Conservation (phyloP, 306 rosid genomes). For the Carpinus fangiana region DNA sequence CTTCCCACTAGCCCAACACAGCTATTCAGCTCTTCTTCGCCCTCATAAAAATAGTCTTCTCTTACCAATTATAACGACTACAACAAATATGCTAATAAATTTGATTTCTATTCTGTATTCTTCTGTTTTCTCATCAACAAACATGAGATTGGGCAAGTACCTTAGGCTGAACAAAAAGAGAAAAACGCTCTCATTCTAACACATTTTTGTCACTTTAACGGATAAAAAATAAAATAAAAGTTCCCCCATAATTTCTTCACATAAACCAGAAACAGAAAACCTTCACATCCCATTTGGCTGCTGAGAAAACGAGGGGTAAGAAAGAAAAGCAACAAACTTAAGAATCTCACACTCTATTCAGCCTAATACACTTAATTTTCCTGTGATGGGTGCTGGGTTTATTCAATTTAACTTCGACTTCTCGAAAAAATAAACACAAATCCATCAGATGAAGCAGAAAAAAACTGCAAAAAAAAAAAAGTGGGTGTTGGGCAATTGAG, state of each 20-base stretch:
- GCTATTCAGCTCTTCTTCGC: background rate
- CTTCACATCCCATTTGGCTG: background rate
- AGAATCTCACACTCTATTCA: background rate
- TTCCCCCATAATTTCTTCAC: background rate
- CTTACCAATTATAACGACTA: background rate
- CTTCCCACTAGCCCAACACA: background rate
- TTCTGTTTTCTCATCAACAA: background rate
- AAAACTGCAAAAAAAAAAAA: slow-evolving; percentile 13
- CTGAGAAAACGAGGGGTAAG: background rate
- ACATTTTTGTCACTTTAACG: background rate
- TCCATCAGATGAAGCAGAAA: background rate
- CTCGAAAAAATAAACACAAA: background rate
- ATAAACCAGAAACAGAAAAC: slow-evolving; percentile 4
- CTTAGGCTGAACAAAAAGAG: background rate
- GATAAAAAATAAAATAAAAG: background rate
- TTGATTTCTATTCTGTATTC: background rate
- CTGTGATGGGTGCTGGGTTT: background rate
- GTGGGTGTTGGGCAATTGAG: slow-evolving; percentile 8
- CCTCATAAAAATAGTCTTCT: background rate
- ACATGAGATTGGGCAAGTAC: background rate
- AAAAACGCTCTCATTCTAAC: background rate
- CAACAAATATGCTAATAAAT: background rate
- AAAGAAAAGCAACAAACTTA: background rate
- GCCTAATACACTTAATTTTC: background rate
- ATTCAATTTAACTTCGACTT: background rate